These are phyloP conservation scores for Melampsora americana DNA, from an alignment of 1,284 basidiomycete species.

Conservation along the genomic window DNA sequence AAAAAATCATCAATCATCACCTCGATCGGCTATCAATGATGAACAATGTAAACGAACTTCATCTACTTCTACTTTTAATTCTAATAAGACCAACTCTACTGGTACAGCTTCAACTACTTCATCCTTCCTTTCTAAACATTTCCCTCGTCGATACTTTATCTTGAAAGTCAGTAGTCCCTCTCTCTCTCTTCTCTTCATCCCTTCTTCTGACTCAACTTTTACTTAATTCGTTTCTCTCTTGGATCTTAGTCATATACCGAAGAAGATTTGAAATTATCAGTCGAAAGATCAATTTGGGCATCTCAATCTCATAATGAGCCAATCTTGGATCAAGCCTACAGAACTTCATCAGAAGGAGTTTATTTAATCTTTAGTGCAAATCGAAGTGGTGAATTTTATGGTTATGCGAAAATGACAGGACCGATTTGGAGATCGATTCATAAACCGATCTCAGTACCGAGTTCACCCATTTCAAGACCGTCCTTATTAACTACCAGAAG, in stretches of 20 bases:
- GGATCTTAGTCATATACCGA: constrained; percentile 30
- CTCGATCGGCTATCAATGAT: not conserved
- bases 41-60: constrained; percentile 16
- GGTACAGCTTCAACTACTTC: constrained; percentile 32
- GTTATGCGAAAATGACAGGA: constrained; percentile 38
- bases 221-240: not conserved
- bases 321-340: constrained; percentile 46
- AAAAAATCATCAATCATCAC: not conserved
- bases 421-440: constrained; percentile 6
- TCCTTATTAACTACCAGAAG: not conserved
- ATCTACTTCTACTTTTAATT: constrained; percentile 17
- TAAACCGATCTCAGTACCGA: not conserved
- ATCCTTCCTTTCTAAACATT: constrained; percentile 40
- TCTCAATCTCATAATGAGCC: constrained; percentile 46
- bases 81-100: constrained; percentile 8
- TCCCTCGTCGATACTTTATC: constrained; percentile 44
- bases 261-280: constrained; percentile 43
- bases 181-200: no score
- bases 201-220: not conserved
- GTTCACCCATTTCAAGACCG: not conserved
- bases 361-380: constrained; percentile 46
- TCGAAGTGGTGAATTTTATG: constrained; percentile 45
- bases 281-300: constrained; percentile 37
- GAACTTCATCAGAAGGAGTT: constrained; percentile 43
- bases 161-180: constrained; percentile 44